Evolutionary conservation across 768 basidiomycete species (phyloP).

Genomic region (Tylopilus felleus): DNA sequence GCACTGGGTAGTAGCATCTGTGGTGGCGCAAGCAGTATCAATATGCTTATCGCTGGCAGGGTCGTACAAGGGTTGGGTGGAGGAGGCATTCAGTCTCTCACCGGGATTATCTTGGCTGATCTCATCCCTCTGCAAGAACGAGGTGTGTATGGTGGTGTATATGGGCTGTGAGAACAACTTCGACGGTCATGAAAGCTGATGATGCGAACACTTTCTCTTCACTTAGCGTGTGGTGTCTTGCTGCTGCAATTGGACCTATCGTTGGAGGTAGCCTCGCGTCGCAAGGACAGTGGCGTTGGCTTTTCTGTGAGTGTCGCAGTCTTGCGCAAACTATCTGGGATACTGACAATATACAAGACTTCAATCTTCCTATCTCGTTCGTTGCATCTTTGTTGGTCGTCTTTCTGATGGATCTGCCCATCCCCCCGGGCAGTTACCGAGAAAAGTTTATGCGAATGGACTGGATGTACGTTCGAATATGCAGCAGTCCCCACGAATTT

Average conservation of each 20-base stretch:
- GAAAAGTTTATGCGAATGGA: conserved; percentile 41
- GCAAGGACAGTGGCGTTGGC: conserved; percentile 37
- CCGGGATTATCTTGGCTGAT: conserved; percentile 43
- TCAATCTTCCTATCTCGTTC: conserved; percentile 39
- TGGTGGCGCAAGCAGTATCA: conserved; percentile 41
- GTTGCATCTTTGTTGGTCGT: conserved; percentile 28
- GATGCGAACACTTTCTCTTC: background rate
- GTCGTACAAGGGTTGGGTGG: conserved; percentile 41
- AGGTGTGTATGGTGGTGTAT: conserved; percentile 37
- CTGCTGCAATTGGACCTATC: conserved; percentile 33
- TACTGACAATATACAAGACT: conserved; percentile 22
- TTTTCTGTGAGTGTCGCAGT: conserved; percentile 33
- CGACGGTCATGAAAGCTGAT: background rate
- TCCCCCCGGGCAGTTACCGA: conserved; percentile 31
- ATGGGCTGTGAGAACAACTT: conserved; percentile 31
- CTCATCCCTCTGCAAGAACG: conserved; percentile 45
- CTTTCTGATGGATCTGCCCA: conserved; percentile 33
- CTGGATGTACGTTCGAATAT: conserved; percentile 37
- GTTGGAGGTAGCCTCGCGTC: conserved; percentile 36
- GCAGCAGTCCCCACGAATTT: rapidly evolving
- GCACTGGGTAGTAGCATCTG: conserved; percentile 41
- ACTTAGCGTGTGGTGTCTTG: conserved; percentile 34
- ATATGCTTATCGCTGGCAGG: conserved; percentile 41
- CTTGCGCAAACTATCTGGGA: background rate
- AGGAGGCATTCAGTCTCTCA: conserved; percentile 37